Evolutionary conservation across 257 asterid species (phyloP).

Genomic region (Rubia yunnanensis): DNA sequence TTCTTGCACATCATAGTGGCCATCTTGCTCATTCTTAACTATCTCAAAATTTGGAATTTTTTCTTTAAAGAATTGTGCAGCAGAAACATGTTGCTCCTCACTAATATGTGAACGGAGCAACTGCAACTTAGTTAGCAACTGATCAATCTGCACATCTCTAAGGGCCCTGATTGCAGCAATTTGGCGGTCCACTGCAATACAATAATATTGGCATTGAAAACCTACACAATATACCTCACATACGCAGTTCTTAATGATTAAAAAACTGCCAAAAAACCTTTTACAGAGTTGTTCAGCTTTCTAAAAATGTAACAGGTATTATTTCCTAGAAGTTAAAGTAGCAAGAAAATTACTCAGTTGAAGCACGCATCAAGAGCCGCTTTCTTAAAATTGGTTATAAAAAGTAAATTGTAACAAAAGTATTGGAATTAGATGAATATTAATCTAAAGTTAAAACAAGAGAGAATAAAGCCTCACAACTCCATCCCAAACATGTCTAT

Average conservation of each 20-base stretch:
- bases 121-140: constrained; percentile 42
- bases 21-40: constrained; percentile 37
- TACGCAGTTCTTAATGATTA: neutral
- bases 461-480: neutral
- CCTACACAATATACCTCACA: neutral
- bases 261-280: neutral
- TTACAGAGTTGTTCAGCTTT: neutral
- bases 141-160: constrained; percentile 72
- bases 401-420: neutral
- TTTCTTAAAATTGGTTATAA: neutral
- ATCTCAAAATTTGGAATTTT: constrained; percentile 51
- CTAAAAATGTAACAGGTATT: neutral
- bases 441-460: neutral
- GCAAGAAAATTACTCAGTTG: neutral
- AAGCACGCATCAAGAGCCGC: neutral
- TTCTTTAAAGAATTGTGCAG: constrained; percentile 56
- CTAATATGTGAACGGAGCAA: constrained; percentile 49
- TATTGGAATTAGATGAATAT: neutral
- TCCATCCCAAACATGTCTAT: no score
- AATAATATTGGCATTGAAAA: neutral
- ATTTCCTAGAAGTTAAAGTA: neutral
- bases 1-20: constrained; percentile 54
- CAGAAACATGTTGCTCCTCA: constrained; percentile 59
- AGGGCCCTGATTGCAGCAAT: constrained; percentile 74
- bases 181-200: constrained; percentile 63